Base-by-base conservation (phyloP, 305 asterid species). In the Plantago coronopus region DNA sequence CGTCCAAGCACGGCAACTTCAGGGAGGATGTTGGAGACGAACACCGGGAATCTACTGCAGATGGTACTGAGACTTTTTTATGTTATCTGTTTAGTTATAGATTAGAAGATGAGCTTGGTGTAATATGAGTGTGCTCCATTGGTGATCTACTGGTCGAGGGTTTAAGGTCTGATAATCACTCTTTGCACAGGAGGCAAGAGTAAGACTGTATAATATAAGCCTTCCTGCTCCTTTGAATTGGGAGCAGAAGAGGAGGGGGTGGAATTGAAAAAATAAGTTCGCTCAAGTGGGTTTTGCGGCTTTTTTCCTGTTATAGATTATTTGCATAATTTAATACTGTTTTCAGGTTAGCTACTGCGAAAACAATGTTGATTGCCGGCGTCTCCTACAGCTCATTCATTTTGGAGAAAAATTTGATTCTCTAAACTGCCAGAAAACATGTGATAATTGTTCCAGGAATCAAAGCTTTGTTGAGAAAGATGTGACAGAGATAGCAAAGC, bases 311-410 rank as follows among this genome's bases (percentile, higher is more conserved):
- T 29, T 60, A 38, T 59, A 31, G 14, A 13, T 43, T 45, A 42
- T 40, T 57, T 18, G 54, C 53, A 49, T 63, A 53, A 7, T 51
- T 73, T 67, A 60, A 48, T 66, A 43, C 44, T 73, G 51, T 61
- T 79, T 79, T 50, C 94, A 93, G 99, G 99, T 94, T 68, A 79
- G 95, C 80, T 94, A 94, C 85, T 81, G 81, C 25, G 99, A 94
- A 74, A 94, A 89, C 67, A 90, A 87, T 67, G 95, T 79, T 50
- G 99, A 94, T 69, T 94, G 99, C 69, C 82, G 97, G 19, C 99
- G 99, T 69, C 88, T 87, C 74, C 87, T 87, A 68, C 97, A 89
- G 67, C 89, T 94, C 68, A 72, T 87, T 69, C 99, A 94, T 77
- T 94, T 94, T 68, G 99, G 99, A 18, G 99, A 94, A 78, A 89